Percentiles rank a stretch among this genome's conserved stretches.
Conservation (phyloP, 73 alveolate species). For the Tetrahymena elliotti region DNA sequence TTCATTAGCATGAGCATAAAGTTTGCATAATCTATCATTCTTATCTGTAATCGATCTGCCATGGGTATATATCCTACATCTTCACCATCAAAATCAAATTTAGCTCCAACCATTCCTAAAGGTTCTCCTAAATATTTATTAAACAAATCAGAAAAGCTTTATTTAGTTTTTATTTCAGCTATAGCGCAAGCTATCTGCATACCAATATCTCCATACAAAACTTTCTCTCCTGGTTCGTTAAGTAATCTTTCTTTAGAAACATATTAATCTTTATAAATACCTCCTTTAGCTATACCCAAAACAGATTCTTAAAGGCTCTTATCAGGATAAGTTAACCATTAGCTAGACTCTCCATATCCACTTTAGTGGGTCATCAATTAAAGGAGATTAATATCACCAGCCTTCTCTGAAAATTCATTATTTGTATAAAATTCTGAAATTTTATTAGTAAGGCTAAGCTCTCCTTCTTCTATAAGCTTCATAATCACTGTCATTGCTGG, state of each 20-base stretch:
- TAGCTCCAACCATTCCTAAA: neutral
- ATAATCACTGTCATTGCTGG: slow-evolving; percentile 7
- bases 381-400: neutral
- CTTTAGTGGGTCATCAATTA: neutral
- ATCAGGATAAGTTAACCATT: neutral
- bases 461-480: slow-evolving; percentile 5
- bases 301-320: neutral
- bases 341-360: neutral
- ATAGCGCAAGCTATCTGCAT: slow-evolving; percentile 1
- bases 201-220: neutral
- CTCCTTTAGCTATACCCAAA: slow-evolving; percentile 8
- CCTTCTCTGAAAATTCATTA: neutral
- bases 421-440: neutral
- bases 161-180: neutral
- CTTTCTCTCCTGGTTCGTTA: too few relatives aligned
- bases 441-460: neutral
- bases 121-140: neutral
- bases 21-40: slow-evolving; percentile 1
- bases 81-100: slow-evolving; percentile 3
- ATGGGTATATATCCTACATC: neutral
- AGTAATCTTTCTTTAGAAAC: too few relatives aligned
- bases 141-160: neutral
- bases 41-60: neutral
- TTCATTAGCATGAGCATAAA: neutral
- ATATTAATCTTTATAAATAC: too few relatives aligned